Percentiles rank a stretch among this genome's conserved stretches.
Conservation (phyloP, 805 yeast species). For the Metschnikowia dekortorum region DNA sequence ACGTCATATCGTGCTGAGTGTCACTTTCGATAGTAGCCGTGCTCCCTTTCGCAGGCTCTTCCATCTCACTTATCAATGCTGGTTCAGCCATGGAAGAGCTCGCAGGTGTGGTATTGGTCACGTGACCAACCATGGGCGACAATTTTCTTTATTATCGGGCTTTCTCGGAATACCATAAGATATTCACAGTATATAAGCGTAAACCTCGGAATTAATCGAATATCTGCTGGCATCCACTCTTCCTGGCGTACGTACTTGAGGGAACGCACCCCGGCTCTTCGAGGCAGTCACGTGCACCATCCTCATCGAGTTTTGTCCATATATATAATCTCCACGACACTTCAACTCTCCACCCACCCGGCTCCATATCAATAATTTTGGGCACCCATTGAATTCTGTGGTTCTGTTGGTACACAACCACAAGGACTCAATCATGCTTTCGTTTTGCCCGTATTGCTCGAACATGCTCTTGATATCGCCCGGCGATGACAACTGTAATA, state of each 20-base stretch:
- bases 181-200: background rate
- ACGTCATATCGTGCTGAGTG: background rate
- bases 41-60: background rate
- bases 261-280: background rate
- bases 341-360: background rate
- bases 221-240: background rate
- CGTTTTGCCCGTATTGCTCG: conserved; percentile 93
- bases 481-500: conserved; percentile 53
- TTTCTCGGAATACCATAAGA: no score
- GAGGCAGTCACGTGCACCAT: background rate
- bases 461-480: conserved; percentile 75
- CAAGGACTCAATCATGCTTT: conserved; percentile 52
- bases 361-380: background rate
- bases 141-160: background rate
- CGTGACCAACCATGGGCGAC: background rate
- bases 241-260: background rate
- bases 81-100: background rate
- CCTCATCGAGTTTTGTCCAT: conserved; percentile 1
- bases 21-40: background rate
- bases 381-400: background rate
- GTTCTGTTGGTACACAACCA: background rate
- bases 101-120: background rate
- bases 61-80: background rate
- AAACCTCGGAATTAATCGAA: background rate
- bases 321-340: background rate